Percentiles rank a stretch among this genome's conserved stretches.
These are phyloP conservation scores for Pichia sp. DNA, from an alignment of 1,139 yeast species.

Conservation along the genomic window DNA sequence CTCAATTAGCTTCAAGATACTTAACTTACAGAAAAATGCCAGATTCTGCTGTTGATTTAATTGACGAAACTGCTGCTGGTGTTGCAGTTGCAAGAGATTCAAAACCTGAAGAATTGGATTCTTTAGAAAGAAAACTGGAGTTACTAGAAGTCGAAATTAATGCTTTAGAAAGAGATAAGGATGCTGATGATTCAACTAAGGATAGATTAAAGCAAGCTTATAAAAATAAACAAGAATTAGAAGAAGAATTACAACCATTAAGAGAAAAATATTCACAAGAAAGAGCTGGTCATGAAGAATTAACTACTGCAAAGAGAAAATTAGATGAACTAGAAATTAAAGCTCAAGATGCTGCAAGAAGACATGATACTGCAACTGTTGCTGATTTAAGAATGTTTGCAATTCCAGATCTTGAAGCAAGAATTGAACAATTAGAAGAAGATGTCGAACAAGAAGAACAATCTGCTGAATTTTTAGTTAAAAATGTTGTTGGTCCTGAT, in stretches of 20 bases:
- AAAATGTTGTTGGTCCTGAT: slow-evolving; percentile 87
- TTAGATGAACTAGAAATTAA: slow-evolving; percentile 88
- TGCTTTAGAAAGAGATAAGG: slow-evolving; percentile 94
- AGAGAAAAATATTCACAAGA: slow-evolving; percentile 83
- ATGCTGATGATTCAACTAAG: slow-evolving; percentile 77
- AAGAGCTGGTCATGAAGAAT: slow-evolving; percentile 84
- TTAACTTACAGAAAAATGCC: slow-evolving; percentile 94
- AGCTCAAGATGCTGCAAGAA: slow-evolving; percentile 95
- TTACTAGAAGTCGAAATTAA: slow-evolving; percentile 91
- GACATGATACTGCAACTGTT: slow-evolving; percentile 88
- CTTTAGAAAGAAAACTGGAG: slow-evolving; percentile 85
- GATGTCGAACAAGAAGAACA: slow-evolving; percentile 63
- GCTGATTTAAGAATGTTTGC: slow-evolving; percentile 97
- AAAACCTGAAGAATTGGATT: slow-evolving; percentile 93
- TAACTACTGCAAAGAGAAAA: slow-evolving; percentile 82
- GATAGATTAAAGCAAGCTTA: slow-evolving; percentile 78
- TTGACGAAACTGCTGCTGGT: slow-evolving; percentile 95
- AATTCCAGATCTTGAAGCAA: slow-evolving; percentile 80
- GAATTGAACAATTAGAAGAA: slow-evolving; percentile 67
- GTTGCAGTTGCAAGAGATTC: slow-evolving; percentile 98
- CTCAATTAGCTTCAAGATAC: slow-evolving; percentile 90
- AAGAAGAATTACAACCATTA: slow-evolving; percentile 79
- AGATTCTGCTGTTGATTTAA: slow-evolving; percentile 94
- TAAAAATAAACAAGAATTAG: slow-evolving; percentile 73
- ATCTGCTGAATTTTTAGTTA: slow-evolving; percentile 62